Evolutionary conservation across 192 early-diverging fungal genomes (phyloP), one percentile per base, ranked within the genome.

Genomic region (Coemansia sp.): DNA sequence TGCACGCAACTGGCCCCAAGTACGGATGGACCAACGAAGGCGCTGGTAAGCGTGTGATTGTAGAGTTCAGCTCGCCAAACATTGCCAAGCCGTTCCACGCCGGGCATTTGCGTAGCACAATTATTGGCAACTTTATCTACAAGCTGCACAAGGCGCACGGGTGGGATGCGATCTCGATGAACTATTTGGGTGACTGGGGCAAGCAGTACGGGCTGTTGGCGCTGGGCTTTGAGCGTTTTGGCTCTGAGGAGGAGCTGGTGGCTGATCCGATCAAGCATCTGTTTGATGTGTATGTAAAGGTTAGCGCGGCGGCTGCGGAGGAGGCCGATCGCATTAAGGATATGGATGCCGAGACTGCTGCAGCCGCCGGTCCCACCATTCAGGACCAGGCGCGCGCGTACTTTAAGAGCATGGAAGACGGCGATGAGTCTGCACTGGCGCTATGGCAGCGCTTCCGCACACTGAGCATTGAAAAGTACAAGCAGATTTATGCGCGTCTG

Each of bases 161-260:
- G 9, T 94, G 90, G 83, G 88, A 93, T n/a, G 88, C 88, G n/a
- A 82, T 95, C 51, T 82, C 87, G 41, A 92, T 97, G 84, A 99
- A 99, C 86, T 96, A 99, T 77, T 83, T 99, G 32, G 97, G 97
- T 60, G 96, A 99, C 76, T 99, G 97, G 97, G 97, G 97, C 62
- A 99, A 96, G 79, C 96, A 98, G 83, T 99, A 94, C 72, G 97
- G 94, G 65, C 81, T 97, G 62, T 85, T 97, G 70, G 95, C 95
- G 49, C 79, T 98, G 55, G 96, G 94, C 60, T 96, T 87, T 73
- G 83, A 82, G 58, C 87, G 86, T 57, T 88, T 89, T 69, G 95
- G 95, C 32, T 82, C 77, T 43, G 94, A 97, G 63, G 86, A 93
- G 60, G 71, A 86, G 64, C 84, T 98, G 19, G 56, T 84, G 35